A percentile compares a stretch with the other conserved stretches of the same genome.
Evolutionary conservation across 163 green algal genomes (phyloP).

Genomic region (Chlorella variabilis): DNA sequence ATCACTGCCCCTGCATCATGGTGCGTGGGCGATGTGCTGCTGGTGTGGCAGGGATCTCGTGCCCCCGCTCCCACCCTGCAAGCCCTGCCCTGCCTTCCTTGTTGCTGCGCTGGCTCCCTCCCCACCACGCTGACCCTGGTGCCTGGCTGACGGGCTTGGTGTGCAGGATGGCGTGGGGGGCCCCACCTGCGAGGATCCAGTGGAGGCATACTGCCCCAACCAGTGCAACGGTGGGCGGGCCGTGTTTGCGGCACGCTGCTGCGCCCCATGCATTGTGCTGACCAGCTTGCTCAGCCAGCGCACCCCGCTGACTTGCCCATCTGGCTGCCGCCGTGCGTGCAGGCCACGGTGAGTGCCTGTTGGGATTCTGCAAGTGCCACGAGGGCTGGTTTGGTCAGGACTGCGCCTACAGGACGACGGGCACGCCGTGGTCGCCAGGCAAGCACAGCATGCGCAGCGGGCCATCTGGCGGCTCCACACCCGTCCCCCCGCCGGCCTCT

Average conservation of each 20-base stretch:
- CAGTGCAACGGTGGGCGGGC: constrained; percentile 59
- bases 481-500: too few species aligned
- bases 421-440: constrained; percentile 2
- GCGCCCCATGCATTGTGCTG: too few species aligned
- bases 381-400: constrained; percentile 61
- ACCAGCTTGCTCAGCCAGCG: too few species aligned
- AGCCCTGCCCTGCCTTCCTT: too few species aligned
- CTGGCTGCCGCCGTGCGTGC: neutral
- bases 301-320: neutral
- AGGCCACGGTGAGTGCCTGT: constrained; percentile 63
- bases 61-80: too few species aligned
- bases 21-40: too few species aligned
- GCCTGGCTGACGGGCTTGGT: neutral
- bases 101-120: neutral
- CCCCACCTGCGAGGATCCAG: constrained; percentile 47
- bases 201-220: constrained; percentile 69
- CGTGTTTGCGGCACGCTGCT: too few species aligned
- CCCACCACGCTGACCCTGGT: neutral
- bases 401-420: constrained; percentile 41
- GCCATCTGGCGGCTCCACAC: too few species aligned
- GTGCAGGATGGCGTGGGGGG: constrained; percentile 64
- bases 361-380: constrained; percentile 78
- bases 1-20: neutral
- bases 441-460: neutral
- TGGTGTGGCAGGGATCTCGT: too few species aligned